A percentile compares a stretch with the other conserved stretches of the same genome.
phyloP scores from a whole-genome alignment of 495 filamentous ascomycete genomes.

The Penicillium soppii region DNA sequence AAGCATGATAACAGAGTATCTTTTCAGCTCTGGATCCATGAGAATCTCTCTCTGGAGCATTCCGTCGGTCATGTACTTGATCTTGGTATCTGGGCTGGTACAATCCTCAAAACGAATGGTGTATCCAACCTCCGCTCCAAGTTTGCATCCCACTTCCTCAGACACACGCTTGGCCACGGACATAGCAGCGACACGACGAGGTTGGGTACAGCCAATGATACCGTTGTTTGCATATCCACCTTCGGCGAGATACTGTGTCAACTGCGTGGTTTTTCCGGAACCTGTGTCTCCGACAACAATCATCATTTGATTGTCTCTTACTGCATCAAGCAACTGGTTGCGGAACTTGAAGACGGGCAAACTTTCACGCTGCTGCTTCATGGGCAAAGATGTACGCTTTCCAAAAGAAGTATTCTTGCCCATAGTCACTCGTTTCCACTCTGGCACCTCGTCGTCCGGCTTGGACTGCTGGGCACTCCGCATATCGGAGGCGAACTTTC shows the following conservation, averaged over 20 bases:
- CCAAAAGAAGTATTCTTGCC: constrained; percentile 82
- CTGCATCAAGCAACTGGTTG: constrained; percentile 82
- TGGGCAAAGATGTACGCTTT: constrained; percentile 84
- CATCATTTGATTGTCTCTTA: constrained; percentile 82
- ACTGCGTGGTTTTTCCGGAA: constrained; percentile 94
- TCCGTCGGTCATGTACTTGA: constrained; percentile 99
- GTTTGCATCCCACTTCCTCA: constrained; percentile 89
- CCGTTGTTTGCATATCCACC: constrained; percentile 85
- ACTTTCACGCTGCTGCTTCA: constrained; percentile 91
- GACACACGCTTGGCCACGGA: constrained; percentile 95
- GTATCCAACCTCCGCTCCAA: constrained; percentile 94
- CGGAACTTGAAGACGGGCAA: constrained; percentile 91
- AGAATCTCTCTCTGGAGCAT: constrained; percentile 96
- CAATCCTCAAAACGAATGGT: constrained; percentile 97
- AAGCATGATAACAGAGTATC: constrained; percentile 96
- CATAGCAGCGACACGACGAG: constrained; percentile 95
- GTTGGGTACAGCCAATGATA: constrained; percentile 96
- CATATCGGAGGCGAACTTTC: constrained; percentile 85
- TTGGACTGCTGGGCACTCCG: constrained; percentile 56
- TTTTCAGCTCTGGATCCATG: constrained; percentile 79
- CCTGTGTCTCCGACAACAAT: constrained; percentile 98
- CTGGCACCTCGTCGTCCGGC: constrained; percentile 69
- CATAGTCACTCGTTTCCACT: constrained; percentile 87
- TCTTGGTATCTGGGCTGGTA: constrained; percentile 83
- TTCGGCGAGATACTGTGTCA: constrained; percentile 94